Evolutionary conservation across 257 asterid genomes (phyloP).

Genomic region (Salvia miltiorrhiza): DNA sequence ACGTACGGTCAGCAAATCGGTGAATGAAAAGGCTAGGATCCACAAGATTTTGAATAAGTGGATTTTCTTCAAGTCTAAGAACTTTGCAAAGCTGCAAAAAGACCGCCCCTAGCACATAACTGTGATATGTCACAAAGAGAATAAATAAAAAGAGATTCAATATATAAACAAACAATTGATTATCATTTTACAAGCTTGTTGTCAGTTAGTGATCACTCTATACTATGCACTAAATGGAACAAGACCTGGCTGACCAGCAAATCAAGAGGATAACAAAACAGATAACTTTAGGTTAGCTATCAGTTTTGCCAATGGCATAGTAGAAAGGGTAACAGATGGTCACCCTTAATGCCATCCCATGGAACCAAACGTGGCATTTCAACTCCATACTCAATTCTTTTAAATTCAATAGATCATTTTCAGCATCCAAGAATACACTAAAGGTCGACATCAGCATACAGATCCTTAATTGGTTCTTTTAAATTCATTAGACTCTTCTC

Average conservation of each 20-base stretch:
- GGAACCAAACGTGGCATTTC: constrained; percentile 2
- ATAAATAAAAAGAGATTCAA: neutral
- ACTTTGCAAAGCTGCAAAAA: constrained; percentile 85
- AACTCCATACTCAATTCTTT: neutral
- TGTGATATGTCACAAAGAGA: constrained; percentile 30
- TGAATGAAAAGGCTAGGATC: constrained; percentile 96
- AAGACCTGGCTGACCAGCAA: neutral
- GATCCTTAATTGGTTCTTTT: neutral
- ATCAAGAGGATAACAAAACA: neutral
- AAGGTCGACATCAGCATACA: too few species aligned
- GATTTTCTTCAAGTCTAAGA: constrained; percentile 64
- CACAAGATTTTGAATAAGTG: constrained; percentile 69
- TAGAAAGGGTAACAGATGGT: neutral
- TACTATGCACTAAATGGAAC: neutral
- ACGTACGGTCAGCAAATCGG: constrained; percentile 71
- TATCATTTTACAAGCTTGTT: neutral
- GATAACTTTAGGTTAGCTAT: constrained; percentile 1
- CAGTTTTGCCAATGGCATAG: neutral
- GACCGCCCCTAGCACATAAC: constrained; percentile 86
- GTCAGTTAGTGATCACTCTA: neutral
- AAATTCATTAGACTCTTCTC: neutral
- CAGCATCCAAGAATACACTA: constrained; percentile 1
- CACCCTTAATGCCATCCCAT: neutral
- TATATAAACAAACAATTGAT: neutral
- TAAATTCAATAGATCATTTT: neutral